These are phyloP conservation scores for Oemleria cerasiformis DNA, from an alignment of 306 rosid species.

Conservation along the genomic window DNA sequence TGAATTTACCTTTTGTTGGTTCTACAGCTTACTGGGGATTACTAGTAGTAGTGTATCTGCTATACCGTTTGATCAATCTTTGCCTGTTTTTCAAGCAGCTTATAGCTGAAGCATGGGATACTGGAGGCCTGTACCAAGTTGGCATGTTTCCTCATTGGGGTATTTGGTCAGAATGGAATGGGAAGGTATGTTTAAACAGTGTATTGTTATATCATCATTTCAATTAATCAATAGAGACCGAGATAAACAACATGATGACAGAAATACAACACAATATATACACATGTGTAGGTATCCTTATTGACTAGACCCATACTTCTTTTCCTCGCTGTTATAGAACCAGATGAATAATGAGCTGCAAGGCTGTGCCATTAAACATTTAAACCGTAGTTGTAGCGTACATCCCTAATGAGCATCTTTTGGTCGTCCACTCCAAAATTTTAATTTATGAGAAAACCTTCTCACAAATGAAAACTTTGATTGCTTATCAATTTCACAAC, in stretches of 20 bases:
- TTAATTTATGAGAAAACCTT: neutral
- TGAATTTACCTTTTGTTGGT: neutral
- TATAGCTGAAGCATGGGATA: slow-evolving; percentile 99
- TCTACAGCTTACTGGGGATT: neutral
- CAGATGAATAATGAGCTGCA: neutral
- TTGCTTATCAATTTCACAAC: neutral
- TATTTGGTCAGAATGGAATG: slow-evolving; percentile 99
- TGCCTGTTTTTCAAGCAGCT: slow-evolving; percentile 51
- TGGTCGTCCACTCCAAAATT: neutral
- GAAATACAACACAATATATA: neutral
- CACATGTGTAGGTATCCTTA: neutral
- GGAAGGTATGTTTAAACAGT: slow-evolving; percentile 65
- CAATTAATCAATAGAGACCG: neutral
- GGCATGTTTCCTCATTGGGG: slow-evolving; percentile 97
- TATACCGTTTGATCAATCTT: slow-evolving; percentile 13
- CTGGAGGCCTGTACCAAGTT: slow-evolving; percentile 97
- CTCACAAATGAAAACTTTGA: neutral
- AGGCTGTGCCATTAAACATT: neutral
- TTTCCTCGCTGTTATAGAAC: neutral
- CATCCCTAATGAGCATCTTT: neutral
- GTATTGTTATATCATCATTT: slow-evolving; percentile 21
- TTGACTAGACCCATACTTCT: neutral
- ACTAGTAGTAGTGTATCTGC: neutral
- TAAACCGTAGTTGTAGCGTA: neutral
- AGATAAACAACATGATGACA: neutral